These are phyloP conservation scores for Saturnispora gosingensis DNA, from an alignment of 805 yeast genomes.

Conservation along the genomic window DNA sequence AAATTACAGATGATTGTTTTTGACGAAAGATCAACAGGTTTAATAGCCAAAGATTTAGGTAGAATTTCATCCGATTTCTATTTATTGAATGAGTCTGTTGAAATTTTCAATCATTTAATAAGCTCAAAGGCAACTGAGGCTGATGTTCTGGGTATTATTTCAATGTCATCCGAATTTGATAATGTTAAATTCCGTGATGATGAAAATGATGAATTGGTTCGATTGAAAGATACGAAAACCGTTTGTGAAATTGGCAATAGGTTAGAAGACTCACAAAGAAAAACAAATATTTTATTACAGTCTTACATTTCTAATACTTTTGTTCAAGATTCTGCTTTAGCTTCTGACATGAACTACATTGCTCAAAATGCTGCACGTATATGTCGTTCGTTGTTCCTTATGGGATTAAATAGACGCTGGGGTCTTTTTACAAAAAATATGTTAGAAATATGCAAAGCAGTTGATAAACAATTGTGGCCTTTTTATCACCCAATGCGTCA, in stretches of 20 bases:
- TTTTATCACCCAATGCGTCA: slow-evolving; percentile 85
- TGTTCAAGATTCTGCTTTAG: slow-evolving; percentile 70
- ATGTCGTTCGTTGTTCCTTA: slow-evolving; percentile 78
- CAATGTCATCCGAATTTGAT: slow-evolving; percentile 92
- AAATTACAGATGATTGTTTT: slow-evolving; percentile 85
- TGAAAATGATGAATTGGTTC: slow-evolving; percentile 65
- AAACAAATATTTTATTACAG: slow-evolving; percentile 80
- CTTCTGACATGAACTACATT: slow-evolving; percentile 83
- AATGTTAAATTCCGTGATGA: slow-evolving; percentile 83
- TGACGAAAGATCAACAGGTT: slow-evolving; percentile 74
- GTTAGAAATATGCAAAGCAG: slow-evolving; percentile 75
- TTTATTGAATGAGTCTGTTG: slow-evolving; percentile 73
- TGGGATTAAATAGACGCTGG: slow-evolving; percentile 89
- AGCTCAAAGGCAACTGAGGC: slow-evolving; percentile 86
- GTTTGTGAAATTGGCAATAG: slow-evolving; percentile 82
- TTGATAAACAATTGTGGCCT: slow-evolving; percentile 81
- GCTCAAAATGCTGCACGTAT: slow-evolving; percentile 95
- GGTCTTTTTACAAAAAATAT: slow-evolving; percentile 67
- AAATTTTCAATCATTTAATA: slow-evolving; percentile 77
- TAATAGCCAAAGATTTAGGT: slow-evolving; percentile 83
- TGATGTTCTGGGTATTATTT: slow-evolving; percentile 76
- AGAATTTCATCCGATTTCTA: slow-evolving; percentile 93
- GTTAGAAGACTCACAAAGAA: slow-evolving; percentile 67
- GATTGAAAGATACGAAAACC: slow-evolving; percentile 46
- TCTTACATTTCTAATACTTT: slow-evolving; percentile 72